These are phyloP conservation scores for Funneliformis geosporum DNA, from an alignment of 192 early-diverging fungal species.

Conservation along the genomic window DNA sequence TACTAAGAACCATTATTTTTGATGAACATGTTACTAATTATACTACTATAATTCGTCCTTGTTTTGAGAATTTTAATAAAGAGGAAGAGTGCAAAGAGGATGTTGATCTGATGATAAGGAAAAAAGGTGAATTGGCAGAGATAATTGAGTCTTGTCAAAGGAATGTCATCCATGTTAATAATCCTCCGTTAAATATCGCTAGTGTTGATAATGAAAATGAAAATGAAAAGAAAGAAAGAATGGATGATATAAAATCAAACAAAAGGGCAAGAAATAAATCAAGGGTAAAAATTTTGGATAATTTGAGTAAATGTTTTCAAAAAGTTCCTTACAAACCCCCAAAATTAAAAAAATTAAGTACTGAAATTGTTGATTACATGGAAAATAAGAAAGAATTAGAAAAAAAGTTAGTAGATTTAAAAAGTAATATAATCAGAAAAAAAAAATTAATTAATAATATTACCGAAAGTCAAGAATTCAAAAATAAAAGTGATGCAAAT, in stretches of 20 bases:
- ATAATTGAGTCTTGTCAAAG: slow-evolving; percentile 7
- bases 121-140: neutral
- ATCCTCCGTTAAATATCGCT: no score
- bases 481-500: no score
- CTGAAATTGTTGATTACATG: neutral
- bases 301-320: neutral
- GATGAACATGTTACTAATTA: neutral
- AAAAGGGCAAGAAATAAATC: neutral
- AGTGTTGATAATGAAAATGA: neutral
- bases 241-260: neutral
- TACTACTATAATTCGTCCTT: slow-evolving; percentile 5
- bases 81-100: neutral
- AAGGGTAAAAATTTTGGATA: neutral
- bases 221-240: no score
- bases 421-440: no score
- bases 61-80: neutral
- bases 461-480: no score
- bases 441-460: no score
- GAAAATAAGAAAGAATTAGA: neutral
- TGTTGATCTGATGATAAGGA: neutral
- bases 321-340: neutral
- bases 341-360: neutral
- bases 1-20: slow-evolving; percentile 3
- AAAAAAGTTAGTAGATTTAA: neutral
- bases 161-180: neutral